Base-by-base conservation (phyloP, 495 filamentous ascomycete genomes). In the Neurospora sp. region DNA sequence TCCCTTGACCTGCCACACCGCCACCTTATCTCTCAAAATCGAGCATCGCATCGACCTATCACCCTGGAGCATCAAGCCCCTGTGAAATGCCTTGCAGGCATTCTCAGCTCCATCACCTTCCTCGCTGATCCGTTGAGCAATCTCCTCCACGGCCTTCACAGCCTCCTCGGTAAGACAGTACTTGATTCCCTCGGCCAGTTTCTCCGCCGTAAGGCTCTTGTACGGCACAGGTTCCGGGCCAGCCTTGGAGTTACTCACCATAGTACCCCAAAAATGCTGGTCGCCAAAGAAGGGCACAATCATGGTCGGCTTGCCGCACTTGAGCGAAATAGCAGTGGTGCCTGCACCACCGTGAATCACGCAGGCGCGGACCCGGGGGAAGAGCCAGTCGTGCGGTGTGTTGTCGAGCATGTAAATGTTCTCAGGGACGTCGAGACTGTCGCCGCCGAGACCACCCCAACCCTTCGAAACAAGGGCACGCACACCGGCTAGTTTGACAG, bases 251-350 rank as follows among this genome's bases (percentile, higher is more conserved):
- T 83, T 84, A 0, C 86, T 86, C 4, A 95, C 85, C 88, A 93
- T 93, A 5, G 85, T 80, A 11, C 92, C 93, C 93, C 93, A 97
- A 80, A 96, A 96, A 18, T 89, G 86, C 81, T 97, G 93, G 75
- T 92, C 90, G 0, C 90, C 90, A 76, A 92, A 92, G 79, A 92
- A 92, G 6, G 90, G 90, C 2, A 91, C 88, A 39, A 92, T 84
- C 85, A 91, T 88, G 20, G 88, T 91, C 27, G 90, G 90, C 74
- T 85, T 88, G 0, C 88, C 90, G 72, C 85, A 88, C 77, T 88
- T 89, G 35, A 92, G 83, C 18, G 89, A 87, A 23, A 89, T 90
- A 4, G 90, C 90, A 6, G 90, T 91, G 1, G 90, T 92, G 3
- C 90, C 90, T 1, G 90, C 90, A 2, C 90, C 90, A 4, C 90